These are phyloP conservation scores for Pseudomonodictys pantanalensis DNA, from an alignment of 495 filamentous ascomycete genomes.

Conservation along the genomic window DNA sequence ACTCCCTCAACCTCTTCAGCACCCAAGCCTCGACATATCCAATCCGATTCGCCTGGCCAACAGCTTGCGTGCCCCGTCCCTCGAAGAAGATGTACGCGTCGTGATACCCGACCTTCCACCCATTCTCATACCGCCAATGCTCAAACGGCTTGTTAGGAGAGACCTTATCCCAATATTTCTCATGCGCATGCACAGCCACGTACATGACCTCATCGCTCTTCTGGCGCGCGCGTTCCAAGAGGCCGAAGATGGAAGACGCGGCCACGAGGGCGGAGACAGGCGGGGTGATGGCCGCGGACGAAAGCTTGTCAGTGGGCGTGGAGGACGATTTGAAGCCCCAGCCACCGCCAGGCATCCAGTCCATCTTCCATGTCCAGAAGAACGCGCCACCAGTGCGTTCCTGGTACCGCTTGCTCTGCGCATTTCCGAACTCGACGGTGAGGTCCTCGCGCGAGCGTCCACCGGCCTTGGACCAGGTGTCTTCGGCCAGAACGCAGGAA, in stretches of 20 bases:
- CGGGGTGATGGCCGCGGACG: constrained; percentile 39
- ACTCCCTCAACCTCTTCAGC: constrained; percentile 51
- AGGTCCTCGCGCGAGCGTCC: constrained; percentile 37
- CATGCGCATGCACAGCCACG: constrained; percentile 40
- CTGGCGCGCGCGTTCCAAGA: constrained; percentile 36
- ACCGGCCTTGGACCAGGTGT: constrained; percentile 44
- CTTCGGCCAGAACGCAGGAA: constrained; percentile 49
- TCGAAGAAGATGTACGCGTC: constrained; percentile 52
- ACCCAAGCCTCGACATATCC: constrained; percentile 55
- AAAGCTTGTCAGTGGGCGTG: constrained; percentile 14
- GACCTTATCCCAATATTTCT: constrained; percentile 47
- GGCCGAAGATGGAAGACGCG: constrained; percentile 35
- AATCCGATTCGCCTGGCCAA: constrained; percentile 37
- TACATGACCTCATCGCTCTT: constrained; percentile 37
- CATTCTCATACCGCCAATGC: constrained; percentile 50
- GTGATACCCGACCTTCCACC: constrained; percentile 53
- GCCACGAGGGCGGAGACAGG: constrained; percentile 41
- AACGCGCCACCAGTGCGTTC: constrained; percentile 47
- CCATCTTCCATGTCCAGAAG: constrained; percentile 57
- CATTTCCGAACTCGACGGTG: constrained; percentile 47
- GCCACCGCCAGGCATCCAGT: constrained; percentile 54
- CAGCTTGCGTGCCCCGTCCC: constrained; percentile 24
- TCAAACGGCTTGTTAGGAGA: constrained; percentile 45
- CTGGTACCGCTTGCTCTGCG: constrained; percentile 47
- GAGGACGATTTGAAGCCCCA: constrained; percentile 54